A percentile compares a stretch with the other conserved stretches of the same genome.
Conservation (phyloP, 345 rosid genomes). For the Aegle marmelos region DNA sequence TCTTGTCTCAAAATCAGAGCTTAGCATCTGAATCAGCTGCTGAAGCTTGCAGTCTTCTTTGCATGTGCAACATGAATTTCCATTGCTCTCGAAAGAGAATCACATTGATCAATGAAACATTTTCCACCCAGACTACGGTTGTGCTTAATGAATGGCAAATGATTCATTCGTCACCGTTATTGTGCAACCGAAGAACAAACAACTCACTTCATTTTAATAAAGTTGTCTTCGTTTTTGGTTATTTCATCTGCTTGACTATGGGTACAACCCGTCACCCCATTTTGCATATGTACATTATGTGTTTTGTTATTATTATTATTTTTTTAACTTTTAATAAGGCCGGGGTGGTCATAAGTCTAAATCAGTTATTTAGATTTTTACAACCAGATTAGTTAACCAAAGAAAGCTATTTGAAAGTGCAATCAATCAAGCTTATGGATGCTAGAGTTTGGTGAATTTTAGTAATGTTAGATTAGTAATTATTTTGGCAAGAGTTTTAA, state of each 20-base stretch:
- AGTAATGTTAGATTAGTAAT: too few relatives aligned
- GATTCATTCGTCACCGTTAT: background rate
- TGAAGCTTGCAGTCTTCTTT: background rate
- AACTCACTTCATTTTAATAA: background rate
- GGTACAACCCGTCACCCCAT: background rate
- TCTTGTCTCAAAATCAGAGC: conserved; percentile 60
- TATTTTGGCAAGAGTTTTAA: too few relatives aligned
- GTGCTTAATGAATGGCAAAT: background rate
- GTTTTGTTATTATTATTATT: background rate
- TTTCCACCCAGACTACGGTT: background rate
- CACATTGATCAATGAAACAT: background rate
- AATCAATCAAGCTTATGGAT: too few relatives aligned
- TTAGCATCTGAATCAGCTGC: conserved; percentile 35
- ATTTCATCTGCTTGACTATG: background rate
- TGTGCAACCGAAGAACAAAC: background rate
- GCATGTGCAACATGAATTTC: background rate
- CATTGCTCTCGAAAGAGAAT: background rate
- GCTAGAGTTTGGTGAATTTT: too few relatives aligned
- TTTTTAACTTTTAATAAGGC: too few relatives aligned
- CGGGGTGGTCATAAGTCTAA: too few relatives aligned
- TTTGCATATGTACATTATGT: too few relatives aligned
- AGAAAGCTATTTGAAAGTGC: too few relatives aligned
- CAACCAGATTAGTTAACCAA: too few relatives aligned
- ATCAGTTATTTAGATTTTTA: too few relatives aligned
- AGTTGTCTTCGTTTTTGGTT: background rate